A percentile compares a stretch with the other conserved stretches of the same genome.
phyloP scores from a whole-genome alignment of 257 asterid species.

The Solanum commersonii region DNA sequence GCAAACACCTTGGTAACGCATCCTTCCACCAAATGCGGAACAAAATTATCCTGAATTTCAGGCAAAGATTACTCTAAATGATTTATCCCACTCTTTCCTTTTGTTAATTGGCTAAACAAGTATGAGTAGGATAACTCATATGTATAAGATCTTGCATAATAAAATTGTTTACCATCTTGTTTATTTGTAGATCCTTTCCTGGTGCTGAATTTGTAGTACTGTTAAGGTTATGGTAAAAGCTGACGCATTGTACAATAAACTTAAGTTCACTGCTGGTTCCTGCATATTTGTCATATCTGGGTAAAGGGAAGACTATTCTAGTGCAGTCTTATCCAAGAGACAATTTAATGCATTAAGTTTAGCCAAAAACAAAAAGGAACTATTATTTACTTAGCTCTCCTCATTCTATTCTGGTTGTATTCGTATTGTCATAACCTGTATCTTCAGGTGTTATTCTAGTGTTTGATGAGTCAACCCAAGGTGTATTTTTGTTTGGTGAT shows the following conservation, averaged over 20 bases:
- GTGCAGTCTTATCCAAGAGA: not conserved
- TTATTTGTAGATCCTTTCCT: not conserved
- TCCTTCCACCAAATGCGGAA: not conserved
- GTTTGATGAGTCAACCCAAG: not conserved
- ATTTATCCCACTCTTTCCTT: not conserved
- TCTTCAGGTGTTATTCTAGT: not conserved
- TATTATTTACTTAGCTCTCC: not conserved
- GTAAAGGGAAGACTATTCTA: not conserved
- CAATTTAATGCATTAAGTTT: not conserved
- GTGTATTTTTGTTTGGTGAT: not conserved
- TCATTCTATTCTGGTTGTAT: not conserved
- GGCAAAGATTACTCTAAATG: not conserved
- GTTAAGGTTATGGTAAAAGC: not conserved
- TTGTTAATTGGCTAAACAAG: not conserved
- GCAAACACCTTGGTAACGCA: not conserved
- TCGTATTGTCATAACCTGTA: not conserved
- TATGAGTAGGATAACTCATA: not conserved
- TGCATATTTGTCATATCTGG: not conserved
- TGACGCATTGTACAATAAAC: not conserved
- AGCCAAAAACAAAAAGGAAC: not conserved
- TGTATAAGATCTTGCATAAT: not conserved
- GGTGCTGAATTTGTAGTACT: not conserved
- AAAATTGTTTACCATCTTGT: not conserved
- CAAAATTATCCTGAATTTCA: not conserved
- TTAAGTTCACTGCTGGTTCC: not conserved